Conservation (phyloP, 176 grass and related monocot genomes). For the Oryza australiensis region DNA sequence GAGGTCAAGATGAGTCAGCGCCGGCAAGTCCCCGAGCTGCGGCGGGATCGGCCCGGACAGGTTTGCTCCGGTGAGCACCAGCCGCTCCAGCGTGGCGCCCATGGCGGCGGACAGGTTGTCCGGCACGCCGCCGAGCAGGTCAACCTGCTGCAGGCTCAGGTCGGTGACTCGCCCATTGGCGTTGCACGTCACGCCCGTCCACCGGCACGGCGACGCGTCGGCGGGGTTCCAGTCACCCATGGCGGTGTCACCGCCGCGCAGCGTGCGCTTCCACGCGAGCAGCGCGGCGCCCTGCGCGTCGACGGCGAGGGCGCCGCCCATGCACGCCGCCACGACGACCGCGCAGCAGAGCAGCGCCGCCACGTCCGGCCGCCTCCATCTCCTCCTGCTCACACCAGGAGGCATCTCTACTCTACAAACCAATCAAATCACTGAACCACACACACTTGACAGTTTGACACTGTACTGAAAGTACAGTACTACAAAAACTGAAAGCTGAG, state of each 20-base stretch:
- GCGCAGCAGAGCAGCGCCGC: constrained; percentile 33
- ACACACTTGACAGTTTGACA: background rate
- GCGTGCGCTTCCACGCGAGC: constrained; percentile 64
- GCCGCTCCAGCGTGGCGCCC: constrained; percentile 47
- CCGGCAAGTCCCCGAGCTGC: constrained; percentile 48
- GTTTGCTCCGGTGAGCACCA: constrained; percentile 71
- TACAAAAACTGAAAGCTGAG: background rate
- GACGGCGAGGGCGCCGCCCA: constrained; percentile 26
- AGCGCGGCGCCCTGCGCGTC: constrained; percentile 70
- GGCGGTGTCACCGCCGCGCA: constrained; percentile 15
- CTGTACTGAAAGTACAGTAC: background rate
- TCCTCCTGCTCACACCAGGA: constrained; percentile 17
- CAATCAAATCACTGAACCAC: background rate
- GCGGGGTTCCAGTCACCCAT: constrained; percentile 46
- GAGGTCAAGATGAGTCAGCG: constrained; percentile 63
- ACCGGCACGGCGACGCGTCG: constrained; percentile 63
- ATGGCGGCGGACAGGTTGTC: constrained; percentile 40
- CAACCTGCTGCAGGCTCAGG: constrained; percentile 59
- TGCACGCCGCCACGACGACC: constrained; percentile 34
- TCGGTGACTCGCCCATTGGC: constrained; percentile 43
- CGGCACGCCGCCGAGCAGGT: constrained; percentile 61
- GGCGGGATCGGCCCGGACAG: constrained; percentile 67
- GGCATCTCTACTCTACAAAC: constrained; percentile 10
- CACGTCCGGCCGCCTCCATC: constrained; percentile 12
- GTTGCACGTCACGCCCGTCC: constrained; percentile 72